These are phyloP conservation scores for Colletotrichum filicis DNA, from an alignment of 2,329 filamentous ascomycete species.

Conservation along the genomic window DNA sequence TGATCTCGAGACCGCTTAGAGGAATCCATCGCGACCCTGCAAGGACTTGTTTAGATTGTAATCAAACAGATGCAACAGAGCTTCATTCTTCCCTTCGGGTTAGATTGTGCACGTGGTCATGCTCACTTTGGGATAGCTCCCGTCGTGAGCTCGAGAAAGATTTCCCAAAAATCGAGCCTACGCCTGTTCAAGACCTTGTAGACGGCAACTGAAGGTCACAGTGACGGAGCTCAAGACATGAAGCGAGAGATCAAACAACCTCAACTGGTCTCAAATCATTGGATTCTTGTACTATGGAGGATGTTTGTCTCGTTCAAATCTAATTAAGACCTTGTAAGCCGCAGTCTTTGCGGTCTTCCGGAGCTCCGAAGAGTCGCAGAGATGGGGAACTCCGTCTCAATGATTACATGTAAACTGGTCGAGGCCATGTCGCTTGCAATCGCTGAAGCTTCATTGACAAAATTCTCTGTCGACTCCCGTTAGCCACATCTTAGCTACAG, in stretches of 20 bases:
- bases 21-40: background rate
- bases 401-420: background rate
- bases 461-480: too few relatives aligned
- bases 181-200: background rate
- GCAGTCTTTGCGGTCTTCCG: background rate
- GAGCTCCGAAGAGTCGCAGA: background rate
- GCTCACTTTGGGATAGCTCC: too few relatives aligned
- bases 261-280: too few relatives aligned
- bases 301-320: too few relatives aligned
- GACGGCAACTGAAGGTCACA: background rate
- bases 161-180: background rate
- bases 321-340: background rate
- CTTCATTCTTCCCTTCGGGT: background rate
- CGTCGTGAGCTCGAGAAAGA: background rate
- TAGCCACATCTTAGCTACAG: too few relatives aligned
- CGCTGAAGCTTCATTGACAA: background rate
- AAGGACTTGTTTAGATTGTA: slow-evolving; percentile 36
- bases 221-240: background rate
- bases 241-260: background rate
- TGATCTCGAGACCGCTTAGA: background rate
- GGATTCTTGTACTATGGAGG: too few relatives aligned
- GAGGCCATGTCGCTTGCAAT: background rate
- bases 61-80: slow-evolving; percentile 24
- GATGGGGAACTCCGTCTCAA: background rate
- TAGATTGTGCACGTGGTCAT: background rate